Percentiles rank a stretch among this genome's conserved stretches.
Evolutionary conservation across 2,329 filamentous ascomycete species (phyloP).

Genomic region (Lasiodiplodia theobromae): DNA sequence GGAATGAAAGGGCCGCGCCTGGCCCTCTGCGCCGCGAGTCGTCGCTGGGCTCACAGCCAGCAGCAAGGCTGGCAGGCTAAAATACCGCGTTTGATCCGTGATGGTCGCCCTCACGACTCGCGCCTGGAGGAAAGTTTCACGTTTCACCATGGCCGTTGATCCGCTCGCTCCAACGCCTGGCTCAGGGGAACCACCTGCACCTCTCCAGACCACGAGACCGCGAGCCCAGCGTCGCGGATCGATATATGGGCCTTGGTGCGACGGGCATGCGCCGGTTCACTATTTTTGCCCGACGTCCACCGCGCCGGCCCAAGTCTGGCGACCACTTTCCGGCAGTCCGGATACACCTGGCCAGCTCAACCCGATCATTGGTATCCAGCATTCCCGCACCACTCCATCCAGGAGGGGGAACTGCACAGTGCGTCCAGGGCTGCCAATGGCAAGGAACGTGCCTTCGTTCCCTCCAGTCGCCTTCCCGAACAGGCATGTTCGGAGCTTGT

Average conservation of each 20-base stretch:
- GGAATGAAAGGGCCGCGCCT: neutral
- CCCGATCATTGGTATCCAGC: conserved; percentile 24
- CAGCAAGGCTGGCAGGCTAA: conserved; percentile 23
- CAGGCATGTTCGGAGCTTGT: conserved; percentile 23
- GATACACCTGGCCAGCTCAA: conserved; percentile 13
- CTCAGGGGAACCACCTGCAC: conserved; percentile 20
- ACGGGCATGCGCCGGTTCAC: conserved; percentile 1
- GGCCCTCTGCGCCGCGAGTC: conserved; percentile 15
- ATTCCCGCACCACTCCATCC: conserved; percentile 14
- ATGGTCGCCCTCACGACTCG: conserved; percentile 25
- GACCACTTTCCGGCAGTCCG: conserved; percentile 16
- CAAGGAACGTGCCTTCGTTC: conserved; percentile 14
- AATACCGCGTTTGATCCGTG: conserved; percentile 26
- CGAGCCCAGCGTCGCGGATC: conserved; percentile 18
- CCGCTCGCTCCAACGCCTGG: conserved; percentile 22
- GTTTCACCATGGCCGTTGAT: conserved; percentile 23
- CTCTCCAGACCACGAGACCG: conserved; percentile 23
- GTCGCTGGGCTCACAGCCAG: conserved; percentile 2
- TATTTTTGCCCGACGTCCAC: conserved; percentile 2
- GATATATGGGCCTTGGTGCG: conserved; percentile 25
- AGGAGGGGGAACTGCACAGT: conserved; percentile 13
- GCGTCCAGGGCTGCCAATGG: conserved; percentile 19
- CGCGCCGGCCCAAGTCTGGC: neutral
- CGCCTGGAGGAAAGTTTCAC: conserved; percentile 16
- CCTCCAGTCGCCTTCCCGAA: conserved; percentile 15